phyloP scores from a whole-genome alignment of 495 filamentous ascomycete species.

The Aspergillus ellipticus region DNA sequence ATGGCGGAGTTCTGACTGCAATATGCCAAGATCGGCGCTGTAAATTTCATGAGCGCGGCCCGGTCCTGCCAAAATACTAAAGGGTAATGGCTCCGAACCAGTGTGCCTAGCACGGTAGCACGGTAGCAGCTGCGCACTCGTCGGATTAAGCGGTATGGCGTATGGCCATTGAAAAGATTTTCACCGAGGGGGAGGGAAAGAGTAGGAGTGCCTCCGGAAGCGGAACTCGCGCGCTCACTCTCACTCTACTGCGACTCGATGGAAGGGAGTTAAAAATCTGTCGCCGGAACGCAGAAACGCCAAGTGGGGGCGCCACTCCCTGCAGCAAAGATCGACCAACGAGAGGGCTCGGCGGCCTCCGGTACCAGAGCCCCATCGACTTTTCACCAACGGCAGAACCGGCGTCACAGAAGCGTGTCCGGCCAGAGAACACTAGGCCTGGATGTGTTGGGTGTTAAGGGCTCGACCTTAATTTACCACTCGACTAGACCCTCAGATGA shows the following conservation, averaged over 20 bases:
- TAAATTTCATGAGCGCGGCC: not conserved
- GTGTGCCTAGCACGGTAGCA: not conserved
- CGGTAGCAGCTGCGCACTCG: no score
- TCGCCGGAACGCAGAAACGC: not conserved
- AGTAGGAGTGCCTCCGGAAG: not conserved
- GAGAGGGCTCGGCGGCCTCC: not conserved
- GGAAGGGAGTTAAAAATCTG: constrained; percentile 1
- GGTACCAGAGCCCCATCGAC: not conserved
- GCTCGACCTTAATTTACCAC: not conserved
- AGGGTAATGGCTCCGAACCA: not conserved
- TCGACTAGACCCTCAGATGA: constrained; percentile 5
- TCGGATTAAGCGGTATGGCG: not conserved
- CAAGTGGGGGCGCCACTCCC: constrained; percentile 5
- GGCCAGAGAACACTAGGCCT: not conserved
- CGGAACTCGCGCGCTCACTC: not conserved
- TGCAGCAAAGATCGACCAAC: not conserved
- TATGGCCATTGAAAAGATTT: not conserved
- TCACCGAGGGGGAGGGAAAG: not conserved
- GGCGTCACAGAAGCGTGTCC: not conserved
- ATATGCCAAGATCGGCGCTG: no score
- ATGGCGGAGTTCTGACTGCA: no score
- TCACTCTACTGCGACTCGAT: not conserved
- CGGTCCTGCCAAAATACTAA: not conserved
- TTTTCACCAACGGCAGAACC: not conserved
- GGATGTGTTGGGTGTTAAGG: not conserved